Evolutionary conservation across 345 rosid species (phyloP), one percentile per base, ranked within the genome.

Genomic region (Luvunga scandens): DNA sequence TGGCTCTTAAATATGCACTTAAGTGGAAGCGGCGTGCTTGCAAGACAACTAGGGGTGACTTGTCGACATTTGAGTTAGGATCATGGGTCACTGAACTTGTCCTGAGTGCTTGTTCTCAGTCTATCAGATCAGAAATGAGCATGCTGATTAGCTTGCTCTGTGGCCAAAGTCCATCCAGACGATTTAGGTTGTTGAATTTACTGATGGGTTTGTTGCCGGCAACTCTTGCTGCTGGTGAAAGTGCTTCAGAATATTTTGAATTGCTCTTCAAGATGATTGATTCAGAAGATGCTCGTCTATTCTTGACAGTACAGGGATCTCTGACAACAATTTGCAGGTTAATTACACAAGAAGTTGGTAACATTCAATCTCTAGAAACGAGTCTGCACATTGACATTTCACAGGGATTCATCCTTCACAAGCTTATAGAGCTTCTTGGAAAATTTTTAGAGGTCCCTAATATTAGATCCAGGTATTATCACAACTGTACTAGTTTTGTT

Each of bases 91-190:
- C 94, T 66, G 98, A 94, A 84, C 98, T 96, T 84, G 87, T 91
- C 82, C 87, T 96, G 80, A 92, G 99, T 90, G 98, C 99, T 77
- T 96, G 99, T 80, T 96, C 99, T 64, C 98, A 92, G 81, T 92
- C 98, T 72, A 94, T 96, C 69, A 89, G 98, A 79, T 94, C 98
- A 33, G 99, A 94, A 90, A 96, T 96, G 98, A 92, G 98, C 93
- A 89, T 88, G 87, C 83, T 96, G 82, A 90, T 96, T 78, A 91
- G 91, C 81, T 83, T 96, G 84, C 95, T 96, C 73, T 89, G 91
- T 80, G 89, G 92, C 50, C 97, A 96, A 86, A 92, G 94, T 87
- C 85, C 92, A 69, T 87, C 97, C 42, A 92, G 95, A 83, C 86
- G 86, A 42, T 94, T 86, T 81, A 91, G 93, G 81, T 75, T 96